Percentiles rank a stretch among this genome's conserved stretches.
Conservation (phyloP, 306 rosid genomes). For the Begonia peltatifolia region DNA sequence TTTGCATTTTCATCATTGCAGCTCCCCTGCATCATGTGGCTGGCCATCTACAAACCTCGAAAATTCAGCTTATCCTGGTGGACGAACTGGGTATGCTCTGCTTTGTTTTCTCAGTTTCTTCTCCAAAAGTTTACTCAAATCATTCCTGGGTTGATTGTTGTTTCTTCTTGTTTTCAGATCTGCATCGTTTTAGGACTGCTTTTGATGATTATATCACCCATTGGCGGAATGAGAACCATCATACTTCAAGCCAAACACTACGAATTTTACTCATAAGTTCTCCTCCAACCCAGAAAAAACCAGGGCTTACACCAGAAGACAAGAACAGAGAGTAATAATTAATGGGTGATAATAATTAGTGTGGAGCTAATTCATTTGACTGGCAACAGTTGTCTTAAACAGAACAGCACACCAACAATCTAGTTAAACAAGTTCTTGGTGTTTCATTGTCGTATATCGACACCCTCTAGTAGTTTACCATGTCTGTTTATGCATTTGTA, state of each 20-base stretch:
- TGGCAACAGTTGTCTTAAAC: background rate
- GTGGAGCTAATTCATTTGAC: background rate
- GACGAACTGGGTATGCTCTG: conserved; percentile 45
- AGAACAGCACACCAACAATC: background rate
- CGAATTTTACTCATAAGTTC: conserved; percentile 38
- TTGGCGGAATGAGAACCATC: conserved; percentile 73
- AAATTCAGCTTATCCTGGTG: conserved; percentile 66
- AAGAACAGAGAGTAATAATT: background rate
- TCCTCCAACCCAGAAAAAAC: background rate
- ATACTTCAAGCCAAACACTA: conserved; percentile 38
- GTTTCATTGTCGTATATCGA: background rate
- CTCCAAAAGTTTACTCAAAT: background rate
- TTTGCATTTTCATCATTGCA: conserved; percentile 14
- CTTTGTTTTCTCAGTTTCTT: background rate
- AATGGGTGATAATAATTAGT: background rate
- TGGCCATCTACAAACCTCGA: conserved; percentile 60
- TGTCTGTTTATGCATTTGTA: background rate
- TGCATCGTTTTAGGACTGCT: conserved; percentile 54
- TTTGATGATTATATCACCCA: conserved; percentile 52
- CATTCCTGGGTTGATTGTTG: background rate
- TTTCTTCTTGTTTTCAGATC: conserved; percentile 21
- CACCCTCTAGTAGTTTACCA: background rate
- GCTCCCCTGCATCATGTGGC: conserved; percentile 92
- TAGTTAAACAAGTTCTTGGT: background rate
- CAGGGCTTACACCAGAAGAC: background rate